Base-by-base conservation (phyloP, 192 early-diverging fungal genomes). In the Phycomyces nitens region DNA sequence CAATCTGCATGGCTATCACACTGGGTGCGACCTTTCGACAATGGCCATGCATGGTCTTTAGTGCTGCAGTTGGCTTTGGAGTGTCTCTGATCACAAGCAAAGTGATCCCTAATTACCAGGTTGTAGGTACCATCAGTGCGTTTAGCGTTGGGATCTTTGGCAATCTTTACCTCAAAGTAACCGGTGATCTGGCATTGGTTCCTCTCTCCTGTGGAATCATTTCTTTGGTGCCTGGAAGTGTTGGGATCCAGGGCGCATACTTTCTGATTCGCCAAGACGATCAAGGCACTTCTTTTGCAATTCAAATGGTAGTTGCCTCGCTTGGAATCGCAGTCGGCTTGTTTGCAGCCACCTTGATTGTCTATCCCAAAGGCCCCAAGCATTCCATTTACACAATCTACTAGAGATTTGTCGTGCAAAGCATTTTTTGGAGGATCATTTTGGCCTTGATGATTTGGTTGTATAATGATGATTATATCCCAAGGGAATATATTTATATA, bases 131-230 rank as follows among this genome's bases (percentile, higher is more conserved):
- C 1, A 68, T 80, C 22, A 73, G 71, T 47, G 75, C 78, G 0
- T 80, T 80, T 62, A 64, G 64, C 1, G 70, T 77, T 16, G 78
- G 75, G 7, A 18, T 80, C 0, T 68, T 75, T 40, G 74, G 69
- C 0, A 76, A 74, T 38, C 55, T 80, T 9, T 74, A 75, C 41
- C 68, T 74, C n/a, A 62, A 72, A 1, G 34, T 76, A 5, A 77
- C 75, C 0, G 75, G 73, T 5, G 78, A 88, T 27, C 82, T 88
- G 1, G 88, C 90, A n/a, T 81, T 94, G 58, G 88, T 86, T 47
- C 90, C 92, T 1, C 84, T 94, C n/a, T 73, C 91, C 38, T 82
- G 85, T 26, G 93, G 91, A 18, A 87, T 96, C 14, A 66, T 88
- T 23, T 68, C 93, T 27, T 73, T 93, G 66, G 90, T 93, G 0